Base-by-base conservation (phyloP, 441 rosid genomes). In the Aquilaria agallochum region DNA sequence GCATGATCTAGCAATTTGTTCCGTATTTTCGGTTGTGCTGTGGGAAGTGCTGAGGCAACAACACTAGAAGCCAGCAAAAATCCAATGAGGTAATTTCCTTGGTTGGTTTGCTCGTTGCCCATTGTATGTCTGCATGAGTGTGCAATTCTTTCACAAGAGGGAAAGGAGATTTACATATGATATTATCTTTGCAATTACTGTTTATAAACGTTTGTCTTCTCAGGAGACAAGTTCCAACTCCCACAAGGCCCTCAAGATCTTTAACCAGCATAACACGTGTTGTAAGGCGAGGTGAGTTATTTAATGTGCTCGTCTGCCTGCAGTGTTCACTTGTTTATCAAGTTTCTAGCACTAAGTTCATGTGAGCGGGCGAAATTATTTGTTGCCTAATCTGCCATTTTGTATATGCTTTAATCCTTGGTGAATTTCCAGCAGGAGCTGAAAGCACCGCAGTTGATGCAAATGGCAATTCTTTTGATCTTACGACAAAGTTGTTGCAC, bases 51-150 rank as follows among this genome's bases (percentile, higher is more conserved):
- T 2, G 98, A 93, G 73, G 83, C 86, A 55, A 71, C 88, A 66
- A 93, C 89, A 40, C 69, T 93, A 70, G 98, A 93, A 78, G 97
- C 98, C 60, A 93, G 92, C 82, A 93, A 87, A 83, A 93, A 83
- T 57, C 98, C 97, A 58, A 88, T 83, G 96, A 93, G 97, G 98
- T 93, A 79, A 47, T 44, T 68, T 57, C 13, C 20, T 36, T 42
- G 5, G 31, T 7, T 44, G 42, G 27, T 53, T 53, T 30, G 58
- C 5, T 42, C 20, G 9, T 62, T 63, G 44, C 5, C 56, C 40
- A n/a, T 57, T 51, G 31, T 48, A 48, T 20, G 49, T 47, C 10
- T 55, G 27, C 27, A 20, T 20, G 27, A 20, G 13, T 47, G 9
- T 9, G 50, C 50, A 8, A 47, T 9, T 47, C 9, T 47, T 47